Evolutionary conservation across 208 protist species (phyloP).

Genomic region (Eutreptiella sp.): DNA sequence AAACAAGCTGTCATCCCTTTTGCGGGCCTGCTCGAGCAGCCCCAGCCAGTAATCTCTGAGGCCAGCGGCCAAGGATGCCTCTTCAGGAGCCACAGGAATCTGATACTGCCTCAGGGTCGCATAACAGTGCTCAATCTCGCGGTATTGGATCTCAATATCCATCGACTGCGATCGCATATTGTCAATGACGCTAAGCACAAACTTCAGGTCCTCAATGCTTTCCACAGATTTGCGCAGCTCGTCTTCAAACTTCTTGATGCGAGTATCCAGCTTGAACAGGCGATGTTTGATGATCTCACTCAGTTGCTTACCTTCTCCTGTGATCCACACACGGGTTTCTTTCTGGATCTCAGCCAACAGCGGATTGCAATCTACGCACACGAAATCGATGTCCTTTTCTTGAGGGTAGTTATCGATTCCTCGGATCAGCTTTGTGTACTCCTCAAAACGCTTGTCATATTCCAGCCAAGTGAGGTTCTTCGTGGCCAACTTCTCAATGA

Average conservation of each 20-base stretch:
- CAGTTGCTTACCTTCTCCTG: constrained; percentile 82
- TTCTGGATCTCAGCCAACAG: constrained; percentile 80
- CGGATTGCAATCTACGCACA: constrained; percentile 76
- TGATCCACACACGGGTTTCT: constrained; percentile 84
- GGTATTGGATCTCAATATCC: constrained; percentile 84
- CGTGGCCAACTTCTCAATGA: constrained; percentile 83
- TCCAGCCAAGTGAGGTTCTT: constrained; percentile 86
- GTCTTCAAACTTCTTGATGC: constrained; percentile 69
- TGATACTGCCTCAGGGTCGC: constrained; percentile 83
- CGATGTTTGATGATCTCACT: constrained; percentile 69
- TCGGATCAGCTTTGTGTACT: constrained; percentile 85
- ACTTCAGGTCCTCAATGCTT: constrained; percentile 91
- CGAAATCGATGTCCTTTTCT: constrained; percentile 87
- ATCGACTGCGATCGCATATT: constrained; percentile 68
- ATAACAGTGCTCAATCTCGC: constrained; percentile 88
- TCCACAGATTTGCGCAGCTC: constrained; percentile 74
- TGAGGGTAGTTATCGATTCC: constrained; percentile 74
- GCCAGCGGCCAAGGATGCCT: constrained; percentile 61
- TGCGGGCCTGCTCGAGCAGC: constrained; percentile 63
- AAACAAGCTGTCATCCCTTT: constrained; percentile 67
- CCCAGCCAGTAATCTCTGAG: constrained; percentile 70
- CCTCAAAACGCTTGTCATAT: constrained; percentile 87
- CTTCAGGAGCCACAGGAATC: constrained; percentile 65
- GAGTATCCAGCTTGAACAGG: constrained; percentile 61
- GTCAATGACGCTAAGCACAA: constrained; percentile 86